Base-by-base conservation (phyloP, 129 eudicot species). In the Scalesia atractyloides region DNA sequence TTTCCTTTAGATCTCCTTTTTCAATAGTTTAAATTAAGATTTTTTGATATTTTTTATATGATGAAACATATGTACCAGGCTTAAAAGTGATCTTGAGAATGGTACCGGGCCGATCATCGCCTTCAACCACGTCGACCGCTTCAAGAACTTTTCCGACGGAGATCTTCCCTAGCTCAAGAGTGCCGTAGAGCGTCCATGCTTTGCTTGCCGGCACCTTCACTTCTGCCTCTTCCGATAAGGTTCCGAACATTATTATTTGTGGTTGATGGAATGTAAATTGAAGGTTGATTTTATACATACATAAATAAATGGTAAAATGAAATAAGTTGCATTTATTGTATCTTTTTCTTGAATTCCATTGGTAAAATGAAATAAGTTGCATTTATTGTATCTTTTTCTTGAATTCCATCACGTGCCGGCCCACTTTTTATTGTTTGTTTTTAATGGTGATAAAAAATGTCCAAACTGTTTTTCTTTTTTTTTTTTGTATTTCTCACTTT, bases 181-280 rank as follows among this genome's bases (percentile, higher is more conserved):
- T 68, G 59, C 80, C 74, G 9, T 54, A 63, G 13, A 82, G 44
- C 7, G 61, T 77, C 86, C 81, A 78, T 7, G 79, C 86, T 63
- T 62, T 52, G 54, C 71, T 56, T 5, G 83, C 70, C 1, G 83
- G 62, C 46, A 74, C 86, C 71, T 78, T 62, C 48, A 82, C 82
- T 56, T 72, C 73, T 9, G 69, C 62, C 64, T 82, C 85, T 44
- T 72, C 69, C 7, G 76, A 66, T 36, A 76, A 15, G 4, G 76
- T 48, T 17, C 82, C 85, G 1, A 72, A 66, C 85, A 72, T 77
- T 63, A 65, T 65, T 44, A n/a, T 48, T 36, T 24, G 51, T 20
- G 8, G 36, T 19, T 34, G 46, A 46, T 34, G 69, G 62, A 68
- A 76, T 76, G 43, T 16, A 51, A 10, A 51, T 51, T 2, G 44